Conservation (phyloP, 208 protist genomes). For the Willaertia magna region DNA sequence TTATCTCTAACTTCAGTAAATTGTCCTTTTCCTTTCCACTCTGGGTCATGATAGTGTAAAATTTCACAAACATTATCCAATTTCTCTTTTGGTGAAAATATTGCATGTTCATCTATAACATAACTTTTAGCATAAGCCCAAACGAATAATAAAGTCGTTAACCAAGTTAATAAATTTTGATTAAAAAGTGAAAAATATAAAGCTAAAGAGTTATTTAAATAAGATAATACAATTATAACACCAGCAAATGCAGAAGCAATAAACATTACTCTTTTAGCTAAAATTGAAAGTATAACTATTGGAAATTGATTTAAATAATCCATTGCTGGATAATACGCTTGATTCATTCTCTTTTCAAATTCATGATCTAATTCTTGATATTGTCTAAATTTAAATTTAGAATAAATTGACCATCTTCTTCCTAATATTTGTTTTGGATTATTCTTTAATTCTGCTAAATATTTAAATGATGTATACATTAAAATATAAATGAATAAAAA, state of each 20-base stretch:
- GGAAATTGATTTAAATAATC: conserved; percentile 22
- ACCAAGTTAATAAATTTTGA: conserved; percentile 14
- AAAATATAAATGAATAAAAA: conserved; percentile 32
- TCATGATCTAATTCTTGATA: conserved; percentile 34
- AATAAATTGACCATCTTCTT: conserved; percentile 31
- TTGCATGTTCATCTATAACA: not conserved
- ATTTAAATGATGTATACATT: conserved; percentile 31
- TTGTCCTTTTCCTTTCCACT: not conserved
- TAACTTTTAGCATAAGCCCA: not conserved
- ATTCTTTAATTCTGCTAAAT: conserved; percentile 32
- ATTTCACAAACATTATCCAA: not conserved
- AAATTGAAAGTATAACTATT: not conserved
- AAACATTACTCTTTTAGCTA: conserved; percentile 2
- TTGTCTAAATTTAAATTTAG: conserved; percentile 37
- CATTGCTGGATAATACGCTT: not conserved
- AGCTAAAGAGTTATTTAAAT: conserved; percentile 1
- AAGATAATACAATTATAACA: conserved; percentile 15
- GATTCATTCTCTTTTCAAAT: conserved; percentile 17
- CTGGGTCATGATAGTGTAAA: not conserved
- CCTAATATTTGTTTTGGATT: conserved; percentile 18
- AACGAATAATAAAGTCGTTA: conserved; percentile 8
- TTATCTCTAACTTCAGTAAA: not conserved
- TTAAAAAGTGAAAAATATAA: not conserved
- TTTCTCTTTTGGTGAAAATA: not conserved
- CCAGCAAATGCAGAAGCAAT: not conserved